Evolutionary conservation across 345 rosid genomes (phyloP).

Genomic region (Trapa incisa): DNA sequence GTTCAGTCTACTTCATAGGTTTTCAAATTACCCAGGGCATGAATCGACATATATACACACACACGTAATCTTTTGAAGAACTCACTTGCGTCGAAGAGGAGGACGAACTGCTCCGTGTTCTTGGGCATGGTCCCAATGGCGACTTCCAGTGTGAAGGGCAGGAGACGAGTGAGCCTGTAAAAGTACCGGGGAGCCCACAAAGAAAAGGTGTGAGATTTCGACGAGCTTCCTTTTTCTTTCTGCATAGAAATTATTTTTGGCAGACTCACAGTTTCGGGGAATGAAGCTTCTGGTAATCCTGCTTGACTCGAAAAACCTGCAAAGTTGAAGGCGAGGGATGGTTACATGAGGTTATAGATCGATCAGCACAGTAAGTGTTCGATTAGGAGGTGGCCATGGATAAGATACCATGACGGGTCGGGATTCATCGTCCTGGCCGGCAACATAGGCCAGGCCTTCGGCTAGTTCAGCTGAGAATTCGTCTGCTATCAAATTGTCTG

Average conservation of each 20-base stretch:
- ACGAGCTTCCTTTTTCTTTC: no score
- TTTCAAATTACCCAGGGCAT: neutral
- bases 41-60: no score
- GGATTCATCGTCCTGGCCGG: slow-evolving; percentile 79
- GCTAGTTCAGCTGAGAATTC: slow-evolving; percentile 79
- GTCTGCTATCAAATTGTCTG: slow-evolving; percentile 75
- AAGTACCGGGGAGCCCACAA: neutral
- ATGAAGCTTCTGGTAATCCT: slow-evolving; percentile 71
- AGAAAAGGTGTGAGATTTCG: neutral
- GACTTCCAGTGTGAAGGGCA: slow-evolving; percentile 81
- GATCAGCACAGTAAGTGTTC: no score
- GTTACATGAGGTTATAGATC: no score
- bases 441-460: slow-evolving; percentile 73
- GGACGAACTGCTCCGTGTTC: slow-evolving; percentile 61
- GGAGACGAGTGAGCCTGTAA: slow-evolving; percentile 60
- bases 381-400: neutral
- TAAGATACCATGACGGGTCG: slow-evolving; percentile 65
- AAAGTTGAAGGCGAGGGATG: neutral
- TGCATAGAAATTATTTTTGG: neutral
- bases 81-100: slow-evolving; percentile 94
- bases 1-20: neutral
- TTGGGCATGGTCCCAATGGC: slow-evolving; percentile 72
- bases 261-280: slow-evolving; percentile 66
- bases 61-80: neutral
- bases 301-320: slow-evolving; percentile 81